A percentile compares a stretch with the other conserved stretches of the same genome.
phyloP scores from a whole-genome alignment of 345 rosid genomes.

The Citrus inodora region DNA sequence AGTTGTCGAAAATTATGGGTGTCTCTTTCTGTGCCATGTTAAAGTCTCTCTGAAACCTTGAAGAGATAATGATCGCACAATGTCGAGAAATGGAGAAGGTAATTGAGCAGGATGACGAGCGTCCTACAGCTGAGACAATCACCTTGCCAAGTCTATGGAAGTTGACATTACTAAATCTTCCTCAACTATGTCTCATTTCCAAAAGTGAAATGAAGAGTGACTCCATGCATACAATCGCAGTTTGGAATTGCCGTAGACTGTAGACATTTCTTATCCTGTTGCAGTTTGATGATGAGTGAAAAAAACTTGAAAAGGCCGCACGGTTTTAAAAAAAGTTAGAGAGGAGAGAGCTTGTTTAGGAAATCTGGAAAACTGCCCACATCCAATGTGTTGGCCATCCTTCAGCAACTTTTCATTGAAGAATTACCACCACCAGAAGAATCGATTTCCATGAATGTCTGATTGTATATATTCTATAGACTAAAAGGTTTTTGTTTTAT shows the following conservation, averaged over 20 bases:
- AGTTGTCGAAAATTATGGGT: background rate
- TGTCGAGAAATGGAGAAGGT: background rate
- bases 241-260: background rate
- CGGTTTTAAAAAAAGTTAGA: background rate
- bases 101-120: background rate
- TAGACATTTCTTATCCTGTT: background rate
- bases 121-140: background rate
- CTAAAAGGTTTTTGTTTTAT: no score
- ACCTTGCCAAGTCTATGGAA: background rate
- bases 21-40: background rate
- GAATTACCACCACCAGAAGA: background rate
- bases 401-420: background rate
- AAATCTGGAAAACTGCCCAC: background rate
- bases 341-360: background rate
- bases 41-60: background rate
- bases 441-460: background rate
- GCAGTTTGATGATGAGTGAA: no score
- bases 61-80: background rate
- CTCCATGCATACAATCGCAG: background rate
- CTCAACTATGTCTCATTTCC: background rate
- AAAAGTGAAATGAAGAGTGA: background rate
- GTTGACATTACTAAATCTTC: background rate
- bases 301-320: no score
- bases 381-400: background rate
- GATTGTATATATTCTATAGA: no score